Evolutionary conservation across 169 alveolate genomes (phyloP), one percentile per base, ranked within the genome.

Genomic region (Theileria luwenshuni): DNA sequence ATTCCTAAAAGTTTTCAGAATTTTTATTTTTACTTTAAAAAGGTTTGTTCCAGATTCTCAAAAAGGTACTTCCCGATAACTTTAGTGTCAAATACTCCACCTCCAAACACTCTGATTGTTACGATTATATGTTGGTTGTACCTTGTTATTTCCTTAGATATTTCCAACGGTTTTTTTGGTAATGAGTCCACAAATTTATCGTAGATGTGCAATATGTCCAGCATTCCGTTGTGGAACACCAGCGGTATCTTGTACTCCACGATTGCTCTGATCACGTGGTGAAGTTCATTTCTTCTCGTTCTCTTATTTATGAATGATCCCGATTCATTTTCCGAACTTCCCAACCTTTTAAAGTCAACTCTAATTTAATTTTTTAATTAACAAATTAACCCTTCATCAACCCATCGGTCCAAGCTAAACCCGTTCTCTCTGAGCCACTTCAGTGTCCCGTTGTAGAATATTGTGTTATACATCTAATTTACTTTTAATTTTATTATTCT

Each of bases 221-320:
- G 62, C 42, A 84, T 56, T 27, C 91, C 91, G 70, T 87, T 87
- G 77, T 87, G 93, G n/a, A 83, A 83, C 23, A 87, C 93, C 12
- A 87, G 41, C 1, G 93, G 91, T 19, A 56, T 77, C 56, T 69
- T 69, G 27, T 69, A 32, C 65, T 77, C 76, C 21, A 67, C 60
- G 0, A 87, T 38, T 23, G 89, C 86, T 56, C 70, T 83, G 43
- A 85, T 33, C 13, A 83, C 41, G 35, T 28, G 63, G 51, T 85
- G 89, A 41, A 86, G 56, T 8, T 86, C 91, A 63, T 33, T 38
- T 21, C 2, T 71, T 32, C 48, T 77, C 38, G 48, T 32, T 41
- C 52, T 5, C 42, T 68, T 41, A 52, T 7, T 45, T 45, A 43
- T 62, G 30, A 35, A 43, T 0, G 58, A 30, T 12, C 51, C 58